Evolutionary conservation across 805 yeast genomes (phyloP).

Genomic region (Schwanniomyces sp.): DNA sequence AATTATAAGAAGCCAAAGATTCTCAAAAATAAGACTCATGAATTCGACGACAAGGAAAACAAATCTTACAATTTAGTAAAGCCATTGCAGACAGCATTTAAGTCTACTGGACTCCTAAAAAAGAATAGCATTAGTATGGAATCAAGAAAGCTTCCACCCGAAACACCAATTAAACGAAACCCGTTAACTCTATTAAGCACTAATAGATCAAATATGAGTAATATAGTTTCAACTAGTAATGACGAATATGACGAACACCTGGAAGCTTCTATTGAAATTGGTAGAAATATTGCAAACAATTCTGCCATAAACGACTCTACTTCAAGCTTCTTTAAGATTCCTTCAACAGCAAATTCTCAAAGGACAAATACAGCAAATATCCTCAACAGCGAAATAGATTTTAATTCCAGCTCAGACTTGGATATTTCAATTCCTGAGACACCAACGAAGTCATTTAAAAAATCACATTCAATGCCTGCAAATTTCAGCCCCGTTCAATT

Average conservation of each 20-base stretch:
- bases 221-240: slow-evolving; percentile 17
- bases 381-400: slow-evolving; percentile 11
- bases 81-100: slow-evolving; percentile 83
- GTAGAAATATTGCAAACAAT: slow-evolving; percentile 26
- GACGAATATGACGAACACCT: slow-evolving; percentile 15
- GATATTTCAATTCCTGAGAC: slow-evolving; percentile 32
- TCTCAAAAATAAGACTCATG: slow-evolving; percentile 1
- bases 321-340: slow-evolving; percentile 32
- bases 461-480: slow-evolving; percentile 27
- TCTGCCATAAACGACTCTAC: slow-evolving; percentile 29
- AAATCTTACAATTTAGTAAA: slow-evolving; percentile 63
- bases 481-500: slow-evolving; percentile 23
- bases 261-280: slow-evolving; percentile 41
- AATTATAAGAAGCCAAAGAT: slow-evolving; percentile 3
- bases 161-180: slow-evolving; percentile 44
- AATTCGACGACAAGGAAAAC: slow-evolving; percentile 38
- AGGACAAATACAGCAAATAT: slow-evolving; percentile 8
- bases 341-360: slow-evolving; percentile 14
- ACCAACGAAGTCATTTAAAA: slow-evolving; percentile 35
- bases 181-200: slow-evolving; percentile 36
- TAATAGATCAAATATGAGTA: slow-evolving; percentile 14
- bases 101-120: slow-evolving; percentile 69
- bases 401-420: slow-evolving; percentile 15
- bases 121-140: slow-evolving; percentile 30
- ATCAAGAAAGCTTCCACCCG: slow-evolving; percentile 37